A percentile compares a stretch with the other conserved stretches of the same genome.
phyloP scores from a whole-genome alignment of 2,329 filamentous ascomycete species.

The Penicillium sp. region DNA sequence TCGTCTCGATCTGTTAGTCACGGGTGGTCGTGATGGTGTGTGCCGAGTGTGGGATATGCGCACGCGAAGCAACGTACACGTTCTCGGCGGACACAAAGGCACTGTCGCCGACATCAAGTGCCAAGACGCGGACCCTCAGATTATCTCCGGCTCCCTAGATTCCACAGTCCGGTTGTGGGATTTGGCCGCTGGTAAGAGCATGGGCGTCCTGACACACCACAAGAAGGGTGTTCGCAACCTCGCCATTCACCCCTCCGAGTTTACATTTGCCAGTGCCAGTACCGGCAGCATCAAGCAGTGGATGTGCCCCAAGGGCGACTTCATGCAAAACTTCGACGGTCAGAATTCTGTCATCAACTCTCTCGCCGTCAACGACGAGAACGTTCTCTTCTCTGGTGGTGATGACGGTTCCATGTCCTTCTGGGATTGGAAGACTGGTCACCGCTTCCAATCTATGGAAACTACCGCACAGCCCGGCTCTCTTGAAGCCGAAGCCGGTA shows the following conservation, averaged over 20 bases:
- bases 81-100: conserved; percentile 83
- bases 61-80: conserved; percentile 91
- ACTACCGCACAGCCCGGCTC: conserved; percentile 92
- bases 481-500: conserved; percentile 86
- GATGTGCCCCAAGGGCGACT: conserved; percentile 96
- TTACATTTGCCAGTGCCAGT: conserved; percentile 91
- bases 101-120: conserved; percentile 88
- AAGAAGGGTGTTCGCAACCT: conserved; percentile 93
- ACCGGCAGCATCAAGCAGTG: conserved; percentile 97
- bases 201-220: conserved; percentile 95
- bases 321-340: conserved; percentile 98
- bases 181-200: conserved; percentile 90
- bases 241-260: conserved; percentile 82
- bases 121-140: conserved; percentile 93
- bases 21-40: conserved; percentile 89
- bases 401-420: conserved; percentile 97
- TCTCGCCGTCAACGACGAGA: conserved; percentile 87
- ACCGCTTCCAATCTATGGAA: conserved; percentile 85
- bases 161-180: conserved; percentile 92
- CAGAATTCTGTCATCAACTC: conserved; percentile 97
- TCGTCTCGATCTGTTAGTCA: conserved; percentile 90
- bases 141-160: conserved; percentile 91
- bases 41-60: conserved; percentile 98
- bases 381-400: conserved; percentile 89
- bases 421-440: conserved; percentile 98